phyloP scores from a whole-genome alignment of 2,329 filamentous ascomycete species.

The Tolypocladium guangdongense region DNA sequence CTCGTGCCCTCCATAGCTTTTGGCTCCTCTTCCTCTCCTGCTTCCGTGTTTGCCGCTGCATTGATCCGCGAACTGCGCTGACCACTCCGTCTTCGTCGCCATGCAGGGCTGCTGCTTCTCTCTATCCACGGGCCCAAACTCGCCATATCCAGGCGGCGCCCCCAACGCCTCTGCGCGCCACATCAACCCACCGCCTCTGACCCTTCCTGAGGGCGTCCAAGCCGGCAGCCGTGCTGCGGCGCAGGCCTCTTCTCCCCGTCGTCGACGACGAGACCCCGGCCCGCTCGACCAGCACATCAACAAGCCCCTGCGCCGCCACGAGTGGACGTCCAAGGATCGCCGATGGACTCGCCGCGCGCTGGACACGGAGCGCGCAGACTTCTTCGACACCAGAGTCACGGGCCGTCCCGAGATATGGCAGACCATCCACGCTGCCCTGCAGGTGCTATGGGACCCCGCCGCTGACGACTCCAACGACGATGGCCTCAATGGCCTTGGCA shows the following conservation, averaged over 20 bases:
- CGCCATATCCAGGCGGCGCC: constrained; percentile 39
- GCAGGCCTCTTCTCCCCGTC: constrained; percentile 10
- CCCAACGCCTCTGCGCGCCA: constrained; percentile 40
- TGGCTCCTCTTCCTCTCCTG: background rate
- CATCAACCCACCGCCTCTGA: constrained; percentile 34
- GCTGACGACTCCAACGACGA: constrained; percentile 23
- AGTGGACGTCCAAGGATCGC: constrained; percentile 52
- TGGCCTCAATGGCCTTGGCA: constrained; percentile 36
- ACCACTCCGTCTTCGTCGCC: background rate
- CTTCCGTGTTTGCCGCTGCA: background rate
- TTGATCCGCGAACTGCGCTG: background rate
- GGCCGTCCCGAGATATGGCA: constrained; percentile 73
- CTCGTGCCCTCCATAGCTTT: background rate
- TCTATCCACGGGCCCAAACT: constrained; percentile 37
- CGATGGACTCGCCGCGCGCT: constrained; percentile 62
- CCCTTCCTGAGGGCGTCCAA: constrained; percentile 18
- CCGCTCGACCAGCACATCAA: constrained; percentile 57
- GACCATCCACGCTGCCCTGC: constrained; percentile 56
- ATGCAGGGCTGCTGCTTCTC: constrained; percentile 49
- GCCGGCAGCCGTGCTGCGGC: constrained; percentile 6
- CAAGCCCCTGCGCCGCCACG: constrained; percentile 52
- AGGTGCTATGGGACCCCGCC: constrained; percentile 53
- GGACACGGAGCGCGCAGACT: constrained; percentile 62
- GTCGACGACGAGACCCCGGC: constrained; percentile 23
- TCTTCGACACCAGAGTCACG: constrained; percentile 83